Percentiles rank a stretch among this genome's conserved stretches.
Conservation (phyloP, 441 rosid species). For the Jatropha multifida region DNA sequence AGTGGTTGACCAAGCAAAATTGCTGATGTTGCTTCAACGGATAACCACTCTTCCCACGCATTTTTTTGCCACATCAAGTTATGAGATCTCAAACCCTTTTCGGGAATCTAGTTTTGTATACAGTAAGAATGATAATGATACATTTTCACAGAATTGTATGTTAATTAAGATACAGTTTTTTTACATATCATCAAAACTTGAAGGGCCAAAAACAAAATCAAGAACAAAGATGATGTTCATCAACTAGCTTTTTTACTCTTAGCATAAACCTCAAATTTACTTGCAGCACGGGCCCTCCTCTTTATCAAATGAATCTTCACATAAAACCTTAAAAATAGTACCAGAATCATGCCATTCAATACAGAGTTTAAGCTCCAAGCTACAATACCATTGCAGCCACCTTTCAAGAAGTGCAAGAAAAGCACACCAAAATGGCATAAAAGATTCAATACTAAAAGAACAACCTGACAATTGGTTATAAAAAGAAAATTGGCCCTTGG, state of each 20-base stretch:
- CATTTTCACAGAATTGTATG: background rate
- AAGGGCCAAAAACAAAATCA: background rate
- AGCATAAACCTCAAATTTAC: constrained; percentile 10
- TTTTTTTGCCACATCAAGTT: background rate
- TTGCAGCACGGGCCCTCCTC: background rate
- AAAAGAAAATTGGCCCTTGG: constrained; percentile 61
- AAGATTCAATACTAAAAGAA: constrained; percentile 60
- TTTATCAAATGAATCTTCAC: constrained; percentile 37
- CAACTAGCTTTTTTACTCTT: background rate
- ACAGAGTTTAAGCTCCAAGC: constrained; percentile 80
- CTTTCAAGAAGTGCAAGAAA: constrained; percentile 62
- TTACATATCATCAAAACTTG: background rate
- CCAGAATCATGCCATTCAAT: constrained; percentile 50
- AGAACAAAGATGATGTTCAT: background rate
- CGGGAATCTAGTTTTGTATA: too few relatives aligned
- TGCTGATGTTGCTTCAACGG: background rate
- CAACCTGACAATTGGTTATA: constrained; percentile 66
- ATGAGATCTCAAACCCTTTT: background rate
- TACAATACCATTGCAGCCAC: constrained; percentile 86
- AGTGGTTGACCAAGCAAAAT: background rate
- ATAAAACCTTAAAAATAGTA: constrained; percentile 63
- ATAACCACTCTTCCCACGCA: background rate
- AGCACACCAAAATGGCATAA: constrained; percentile 74
- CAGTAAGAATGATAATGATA: background rate
- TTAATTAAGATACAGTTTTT: background rate